phyloP scores from a whole-genome alignment of 148 eudicot species.

The Vaccinium vitisidaea region DNA sequence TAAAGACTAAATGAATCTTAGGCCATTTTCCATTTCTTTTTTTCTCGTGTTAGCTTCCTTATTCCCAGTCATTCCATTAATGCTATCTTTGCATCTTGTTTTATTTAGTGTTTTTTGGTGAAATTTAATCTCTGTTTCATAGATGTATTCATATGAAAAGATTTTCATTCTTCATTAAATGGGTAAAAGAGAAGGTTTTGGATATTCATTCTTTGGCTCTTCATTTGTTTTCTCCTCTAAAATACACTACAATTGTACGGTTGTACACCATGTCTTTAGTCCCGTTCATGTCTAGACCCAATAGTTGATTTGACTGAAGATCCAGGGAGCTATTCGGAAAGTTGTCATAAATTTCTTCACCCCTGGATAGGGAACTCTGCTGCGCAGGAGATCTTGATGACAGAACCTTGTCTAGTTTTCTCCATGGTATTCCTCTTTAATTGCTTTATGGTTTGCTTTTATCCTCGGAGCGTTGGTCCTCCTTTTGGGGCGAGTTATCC shows the following conservation, averaged over 20 bases:
- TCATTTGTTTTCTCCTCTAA: not conserved
- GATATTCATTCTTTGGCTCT: not conserved
- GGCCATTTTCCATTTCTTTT: not conserved
- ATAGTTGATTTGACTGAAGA: constrained; percentile 20
- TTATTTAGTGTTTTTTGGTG: not conserved
- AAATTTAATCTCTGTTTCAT: not conserved
- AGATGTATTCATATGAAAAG: not conserved
- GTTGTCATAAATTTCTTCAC: constrained; percentile 11
- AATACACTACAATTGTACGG: constrained; percentile 8
- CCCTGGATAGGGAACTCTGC: constrained; percentile 32
- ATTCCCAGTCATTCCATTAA: not conserved
- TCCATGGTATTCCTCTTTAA: constrained; percentile 30
- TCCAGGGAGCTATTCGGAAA: constrained; percentile 5
- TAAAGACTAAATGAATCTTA: not conserved
- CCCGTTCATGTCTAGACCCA: constrained; percentile 31
- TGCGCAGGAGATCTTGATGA: constrained; percentile 29
- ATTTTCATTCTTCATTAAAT: not conserved
- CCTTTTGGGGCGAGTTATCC: constrained; percentile 33
- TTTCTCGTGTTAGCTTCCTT: no score
- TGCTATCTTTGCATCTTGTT: not conserved
- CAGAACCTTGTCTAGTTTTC: constrained; percentile 39
- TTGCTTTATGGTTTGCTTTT: constrained; percentile 33
- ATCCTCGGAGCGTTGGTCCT: constrained; percentile 40
- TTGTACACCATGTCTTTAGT: not conserved
- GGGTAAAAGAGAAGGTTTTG: not conserved